phyloP scores from a whole-genome alignment of 176 grass and related monocot species.

The Avena atlantica region DNA sequence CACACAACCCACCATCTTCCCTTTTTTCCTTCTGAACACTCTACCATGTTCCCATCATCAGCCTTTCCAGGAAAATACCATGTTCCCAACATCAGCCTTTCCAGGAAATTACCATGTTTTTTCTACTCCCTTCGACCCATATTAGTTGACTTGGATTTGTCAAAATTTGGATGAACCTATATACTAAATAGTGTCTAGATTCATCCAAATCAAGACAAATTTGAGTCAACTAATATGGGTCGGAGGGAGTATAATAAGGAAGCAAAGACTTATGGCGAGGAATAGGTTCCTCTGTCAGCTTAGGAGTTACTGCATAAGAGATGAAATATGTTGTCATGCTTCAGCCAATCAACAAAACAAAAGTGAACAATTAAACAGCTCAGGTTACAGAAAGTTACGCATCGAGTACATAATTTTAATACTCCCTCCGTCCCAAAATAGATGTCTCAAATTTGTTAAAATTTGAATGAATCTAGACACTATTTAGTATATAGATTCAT shows the following conservation, averaged over 20 bases:
- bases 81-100: too few relatives aligned
- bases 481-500: too few relatives aligned
- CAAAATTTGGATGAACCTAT: too few relatives aligned
- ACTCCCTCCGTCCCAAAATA: too few relatives aligned
- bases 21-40: background rate
- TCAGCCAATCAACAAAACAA: constrained; percentile 15
- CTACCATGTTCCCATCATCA: background rate
- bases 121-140: background rate
- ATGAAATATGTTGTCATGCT: background rate
- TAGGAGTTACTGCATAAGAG: constrained; percentile 21
- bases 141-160: too few relatives aligned
- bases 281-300: background rate
- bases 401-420: constrained; percentile 4
- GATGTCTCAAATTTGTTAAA: too few relatives aligned
- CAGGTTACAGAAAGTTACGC: background rate
- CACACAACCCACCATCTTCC: background rate
- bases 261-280: background rate
- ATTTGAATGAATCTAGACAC: too few relatives aligned
- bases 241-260: background rate
- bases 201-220: too few relatives aligned
- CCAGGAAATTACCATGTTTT: constrained; percentile 37
- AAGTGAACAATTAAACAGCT: background rate
- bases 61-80: constrained; percentile 14
- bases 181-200: too few relatives aligned
- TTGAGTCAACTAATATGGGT: too few relatives aligned